Percentiles rank a stretch among this genome's conserved stretches.
Evolutionary conservation across 139 green algal species (phyloP).

Genomic region (Coelastrella sp.): DNA sequence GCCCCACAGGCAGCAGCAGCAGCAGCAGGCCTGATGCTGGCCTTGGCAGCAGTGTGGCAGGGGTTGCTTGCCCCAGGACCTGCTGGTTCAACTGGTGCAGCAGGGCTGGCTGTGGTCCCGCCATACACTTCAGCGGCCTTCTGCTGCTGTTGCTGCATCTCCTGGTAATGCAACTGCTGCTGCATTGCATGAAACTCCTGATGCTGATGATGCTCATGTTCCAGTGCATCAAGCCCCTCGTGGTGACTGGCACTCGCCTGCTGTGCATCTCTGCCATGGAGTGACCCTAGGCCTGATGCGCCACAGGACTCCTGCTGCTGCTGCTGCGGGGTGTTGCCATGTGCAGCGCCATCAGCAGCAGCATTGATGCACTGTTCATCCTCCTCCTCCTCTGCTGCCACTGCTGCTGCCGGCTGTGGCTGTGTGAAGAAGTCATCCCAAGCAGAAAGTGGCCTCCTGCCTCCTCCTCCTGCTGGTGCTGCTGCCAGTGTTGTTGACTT

Average conservation of each 20-base stretch:
- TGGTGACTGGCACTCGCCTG: too few species aligned
- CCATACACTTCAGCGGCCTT: not conserved
- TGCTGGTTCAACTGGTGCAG: not conserved
- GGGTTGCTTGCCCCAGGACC: too few species aligned
- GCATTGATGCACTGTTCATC: not conserved
- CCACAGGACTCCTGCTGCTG: slow-evolving; percentile 7
- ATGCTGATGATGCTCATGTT: slow-evolving; percentile 3
- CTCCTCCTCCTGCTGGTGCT: not conserved
- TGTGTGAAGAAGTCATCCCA: slow-evolving; percentile 10
- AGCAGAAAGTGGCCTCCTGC: not conserved
- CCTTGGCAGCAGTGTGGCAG: too few species aligned
- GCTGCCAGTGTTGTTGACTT: not conserved
- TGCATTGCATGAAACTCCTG: not conserved
- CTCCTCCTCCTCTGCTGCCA: not conserved
- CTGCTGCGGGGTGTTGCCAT: not conserved
- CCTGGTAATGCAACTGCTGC: not conserved
- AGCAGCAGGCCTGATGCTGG: too few species aligned
- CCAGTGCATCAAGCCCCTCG: not conserved
- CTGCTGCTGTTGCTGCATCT: slow-evolving; percentile 2
- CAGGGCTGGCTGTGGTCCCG: too few species aligned
- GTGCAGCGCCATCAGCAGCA: slow-evolving; percentile 45
- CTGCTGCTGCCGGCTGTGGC: not conserved
- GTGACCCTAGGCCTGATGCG: too few species aligned
- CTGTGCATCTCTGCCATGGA: too few species aligned
- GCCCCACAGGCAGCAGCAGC: too few species aligned